phyloP scores from a whole-genome alignment of 2,329 filamentous ascomycete genomes.

The Colletotrichum truncatum region DNA sequence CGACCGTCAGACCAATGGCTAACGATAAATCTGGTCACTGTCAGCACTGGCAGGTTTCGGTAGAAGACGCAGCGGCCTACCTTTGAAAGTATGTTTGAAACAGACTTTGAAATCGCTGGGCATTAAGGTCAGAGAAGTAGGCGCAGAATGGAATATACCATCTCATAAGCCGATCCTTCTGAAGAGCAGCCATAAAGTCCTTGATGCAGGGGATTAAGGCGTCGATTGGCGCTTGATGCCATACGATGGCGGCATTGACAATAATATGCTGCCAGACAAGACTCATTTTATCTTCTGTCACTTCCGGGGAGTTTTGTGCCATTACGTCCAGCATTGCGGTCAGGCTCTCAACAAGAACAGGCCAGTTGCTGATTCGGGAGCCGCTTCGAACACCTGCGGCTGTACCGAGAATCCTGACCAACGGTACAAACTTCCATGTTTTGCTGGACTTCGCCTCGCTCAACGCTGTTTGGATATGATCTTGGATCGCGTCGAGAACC shows the following conservation, averaged over 20 bases:
- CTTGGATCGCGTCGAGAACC: slow-evolving; percentile 69
- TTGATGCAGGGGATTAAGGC: slow-evolving; percentile 76
- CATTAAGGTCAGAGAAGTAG: slow-evolving; percentile 78
- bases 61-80: slow-evolving; percentile 50
- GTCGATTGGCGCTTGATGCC: slow-evolving; percentile 83
- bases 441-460: slow-evolving; percentile 45
- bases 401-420: slow-evolving; percentile 71
- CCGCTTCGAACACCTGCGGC: slow-evolving; percentile 85
- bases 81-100: slow-evolving; percentile 84
- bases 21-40: slow-evolving; percentile 71
- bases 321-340: slow-evolving; percentile 60
- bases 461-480: slow-evolving; percentile 52
- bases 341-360: slow-evolving; percentile 65
- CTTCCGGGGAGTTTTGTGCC: slow-evolving; percentile 47
- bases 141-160: slow-evolving; percentile 90
- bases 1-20: slow-evolving; percentile 74
- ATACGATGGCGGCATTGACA: slow-evolving; percentile 70
- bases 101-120: slow-evolving; percentile 80
- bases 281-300: slow-evolving; percentile 45
- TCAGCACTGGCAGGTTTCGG: slow-evolving; percentile 32
- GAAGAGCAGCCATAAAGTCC: slow-evolving; percentile 71
- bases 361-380: slow-evolving; percentile 78
- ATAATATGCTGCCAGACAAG: slow-evolving; percentile 67
- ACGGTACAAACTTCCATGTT: slow-evolving; percentile 55
- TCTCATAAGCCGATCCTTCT: slow-evolving; percentile 69